Percentiles rank a stretch among this genome's conserved stretches.
These are phyloP conservation scores for Massariosphaeria phaeospora DNA, from an alignment of 495 filamentous ascomycete species.

Conservation along the genomic window DNA sequence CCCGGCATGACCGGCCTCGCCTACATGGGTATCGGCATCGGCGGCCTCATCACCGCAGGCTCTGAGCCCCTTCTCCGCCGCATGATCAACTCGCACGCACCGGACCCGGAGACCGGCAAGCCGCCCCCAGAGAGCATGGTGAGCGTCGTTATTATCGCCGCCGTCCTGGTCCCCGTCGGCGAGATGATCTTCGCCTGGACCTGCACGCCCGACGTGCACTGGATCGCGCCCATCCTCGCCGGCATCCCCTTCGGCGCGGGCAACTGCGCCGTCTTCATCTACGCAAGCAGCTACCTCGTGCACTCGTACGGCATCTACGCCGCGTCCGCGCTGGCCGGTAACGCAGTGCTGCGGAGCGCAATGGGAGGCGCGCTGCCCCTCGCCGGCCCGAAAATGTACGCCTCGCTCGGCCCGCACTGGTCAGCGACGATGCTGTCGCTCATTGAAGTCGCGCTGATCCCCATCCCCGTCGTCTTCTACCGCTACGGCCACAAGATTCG, in stretches of 20 bases:
- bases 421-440: constrained; percentile 69
- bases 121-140: constrained; percentile 70
- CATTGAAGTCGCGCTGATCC: constrained; percentile 63
- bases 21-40: constrained; percentile 76
- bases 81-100: constrained; percentile 63
- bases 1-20: constrained; percentile 67
- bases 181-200: constrained; percentile 82
- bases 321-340: constrained; percentile 72
- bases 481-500: constrained; percentile 67
- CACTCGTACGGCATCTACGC: constrained; percentile 72
- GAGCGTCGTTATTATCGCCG: constrained; percentile 63
- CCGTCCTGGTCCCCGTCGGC: constrained; percentile 62
- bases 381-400: constrained; percentile 68
- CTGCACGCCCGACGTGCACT: constrained; percentile 65
- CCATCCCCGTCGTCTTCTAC: constrained; percentile 78
- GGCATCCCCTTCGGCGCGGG: constrained; percentile 76
- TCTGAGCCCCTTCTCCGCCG: constrained; percentile 66
- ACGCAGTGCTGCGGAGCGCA: constrained; percentile 62
- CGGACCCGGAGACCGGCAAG: constrained; percentile 64
- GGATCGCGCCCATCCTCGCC: constrained; percentile 67
- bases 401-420: constrained; percentile 66
- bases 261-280: constrained; percentile 74
- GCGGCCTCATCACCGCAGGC: constrained; percentile 58
- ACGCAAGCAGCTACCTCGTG: constrained; percentile 72
- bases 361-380: constrained; percentile 70